phyloP scores from a whole-genome alignment of 176 grass and related monocot species.

The Poa pratensis region DNA sequence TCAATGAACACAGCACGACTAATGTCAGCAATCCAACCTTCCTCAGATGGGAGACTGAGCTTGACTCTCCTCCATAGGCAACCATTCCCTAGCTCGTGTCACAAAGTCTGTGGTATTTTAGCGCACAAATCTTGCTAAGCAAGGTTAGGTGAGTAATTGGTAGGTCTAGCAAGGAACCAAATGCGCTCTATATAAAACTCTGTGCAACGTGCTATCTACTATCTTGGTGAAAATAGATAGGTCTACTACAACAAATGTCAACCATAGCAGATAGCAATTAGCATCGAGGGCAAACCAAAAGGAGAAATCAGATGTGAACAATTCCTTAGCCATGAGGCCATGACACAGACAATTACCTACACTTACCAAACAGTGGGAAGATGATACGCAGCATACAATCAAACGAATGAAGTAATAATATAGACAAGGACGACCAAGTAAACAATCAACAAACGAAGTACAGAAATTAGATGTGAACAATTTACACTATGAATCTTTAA shows the following conservation, averaged over 20 bases:
- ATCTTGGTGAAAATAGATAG: background rate
- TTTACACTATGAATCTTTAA: conserved; percentile 9
- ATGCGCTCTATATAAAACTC: background rate
- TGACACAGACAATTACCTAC: background rate
- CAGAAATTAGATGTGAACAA: background rate
- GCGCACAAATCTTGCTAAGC: background rate
- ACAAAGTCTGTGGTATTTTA: background rate
- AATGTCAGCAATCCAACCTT: background rate
- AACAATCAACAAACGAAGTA: conserved; percentile 10
- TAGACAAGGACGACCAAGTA: background rate
- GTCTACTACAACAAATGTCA: background rate
- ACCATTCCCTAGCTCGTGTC: background rate
- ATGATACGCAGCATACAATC: conserved; percentile 21
- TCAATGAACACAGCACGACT: background rate
- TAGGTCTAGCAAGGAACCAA: background rate
- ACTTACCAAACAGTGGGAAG: conserved; percentile 15
- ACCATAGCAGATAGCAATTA: background rate
- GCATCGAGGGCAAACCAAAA: background rate
- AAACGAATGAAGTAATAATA: conserved; percentile 33
- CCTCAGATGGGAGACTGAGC: background rate
- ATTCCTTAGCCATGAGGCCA: background rate
- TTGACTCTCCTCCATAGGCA: background rate
- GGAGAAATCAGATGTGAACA: conserved; percentile 18
- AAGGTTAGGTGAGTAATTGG: conserved; percentile 3
- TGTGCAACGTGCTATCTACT: conserved; percentile 1